Percentiles rank a stretch among this genome's conserved stretches.
Conservation (phyloP, 345 rosid genomes). For the Hypericum perforatum region DNA sequence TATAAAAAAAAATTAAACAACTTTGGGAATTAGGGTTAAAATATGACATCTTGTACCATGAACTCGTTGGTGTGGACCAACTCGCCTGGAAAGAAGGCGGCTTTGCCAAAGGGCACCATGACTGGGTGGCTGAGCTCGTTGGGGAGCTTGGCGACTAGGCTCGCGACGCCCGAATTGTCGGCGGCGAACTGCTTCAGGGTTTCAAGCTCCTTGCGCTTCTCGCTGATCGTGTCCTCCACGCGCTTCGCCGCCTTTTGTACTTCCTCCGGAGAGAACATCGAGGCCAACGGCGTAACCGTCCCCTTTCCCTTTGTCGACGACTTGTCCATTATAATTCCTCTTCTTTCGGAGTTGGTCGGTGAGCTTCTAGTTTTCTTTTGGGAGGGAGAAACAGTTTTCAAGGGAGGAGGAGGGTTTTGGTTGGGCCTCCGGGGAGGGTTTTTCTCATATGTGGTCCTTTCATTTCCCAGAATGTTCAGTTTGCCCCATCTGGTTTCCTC, state of each 20-base stretch:
- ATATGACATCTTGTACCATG: slow-evolving; percentile 29
- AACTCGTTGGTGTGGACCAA: slow-evolving; percentile 82
- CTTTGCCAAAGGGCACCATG: slow-evolving; percentile 87
- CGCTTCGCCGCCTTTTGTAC: slow-evolving; percentile 55
- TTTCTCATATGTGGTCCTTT: too few relatives aligned
- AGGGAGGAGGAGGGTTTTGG: background rate
- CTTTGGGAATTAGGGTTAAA: background rate
- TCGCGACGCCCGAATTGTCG: slow-evolving; percentile 52
- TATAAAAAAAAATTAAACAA: too few relatives aligned
- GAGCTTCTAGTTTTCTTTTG: background rate
- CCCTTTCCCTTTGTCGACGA: slow-evolving; percentile 46
- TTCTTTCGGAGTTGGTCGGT: too few relatives aligned
- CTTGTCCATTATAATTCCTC: too few relatives aligned
- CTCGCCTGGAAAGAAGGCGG: slow-evolving; percentile 80
- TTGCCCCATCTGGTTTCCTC: too few relatives aligned
- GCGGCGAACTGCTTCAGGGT: slow-evolving; percentile 41
- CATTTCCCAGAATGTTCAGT: too few relatives aligned
- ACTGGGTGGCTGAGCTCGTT: slow-evolving; percentile 71
- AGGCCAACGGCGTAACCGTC: slow-evolving; percentile 55
- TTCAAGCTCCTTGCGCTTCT: slow-evolving; percentile 47
- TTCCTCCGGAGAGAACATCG: slow-evolving; percentile 55
- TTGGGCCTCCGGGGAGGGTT: background rate
- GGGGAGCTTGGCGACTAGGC: slow-evolving; percentile 60
- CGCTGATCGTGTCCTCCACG: slow-evolving; percentile 49
- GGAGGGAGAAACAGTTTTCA: background rate